Base-by-base conservation (phyloP, 345 rosid species). In the rapeseed (Brassica napus) region DNA sequence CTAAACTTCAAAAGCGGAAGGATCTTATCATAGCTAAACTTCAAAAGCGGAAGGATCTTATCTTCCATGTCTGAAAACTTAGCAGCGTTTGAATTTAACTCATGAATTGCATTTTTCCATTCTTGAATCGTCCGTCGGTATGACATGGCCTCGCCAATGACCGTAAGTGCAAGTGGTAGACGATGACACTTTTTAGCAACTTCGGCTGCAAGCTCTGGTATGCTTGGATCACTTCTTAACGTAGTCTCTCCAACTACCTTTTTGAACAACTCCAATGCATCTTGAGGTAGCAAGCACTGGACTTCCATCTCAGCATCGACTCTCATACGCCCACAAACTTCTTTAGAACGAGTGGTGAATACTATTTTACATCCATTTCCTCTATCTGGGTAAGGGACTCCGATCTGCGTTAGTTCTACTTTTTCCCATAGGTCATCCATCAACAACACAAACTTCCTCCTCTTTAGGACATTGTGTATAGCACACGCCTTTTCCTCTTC, bases 11-110 rank as follows among this genome's bases (percentile, higher is more conserved):
- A n/a, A n/a, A n/a, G n/a, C n/a, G n/a, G n/a, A n/a, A n/a, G n/a
- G n/a, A n/a, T n/a, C n/a, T n/a, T n/a, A n/a, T n/a, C 79, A 10
- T 84, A 83, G 28, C 89, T 88, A 77, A 69, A 82, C 66, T 83
- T 86, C 26, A 88, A 49, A 8, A 79, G 32, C 4, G 68, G 67
- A 6, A 81, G 83, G 0, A 87, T 77, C 24, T 80, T 21, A 10
- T 83, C 72, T 2, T 77, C 77, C 31, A 82, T 73, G 14, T 68
- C 68, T 14, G 52, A 26, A 58, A 69, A 59, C 16, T 42, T 28
- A 0, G 74, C 63, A 1, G 66, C 72, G 0, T 84, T 78, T 15
- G 55, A 69, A 26, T 0, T 75, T 69, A 86, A 16, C 18, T 76
- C 81, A 44, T 47, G 1, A 10, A 82, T 10, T 0, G 82, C 88